Percentiles rank a stretch among this genome's conserved stretches.
Conservation (phyloP, 2,329 filamentous ascomycete species). For the Penicillium oxalicum region DNA sequence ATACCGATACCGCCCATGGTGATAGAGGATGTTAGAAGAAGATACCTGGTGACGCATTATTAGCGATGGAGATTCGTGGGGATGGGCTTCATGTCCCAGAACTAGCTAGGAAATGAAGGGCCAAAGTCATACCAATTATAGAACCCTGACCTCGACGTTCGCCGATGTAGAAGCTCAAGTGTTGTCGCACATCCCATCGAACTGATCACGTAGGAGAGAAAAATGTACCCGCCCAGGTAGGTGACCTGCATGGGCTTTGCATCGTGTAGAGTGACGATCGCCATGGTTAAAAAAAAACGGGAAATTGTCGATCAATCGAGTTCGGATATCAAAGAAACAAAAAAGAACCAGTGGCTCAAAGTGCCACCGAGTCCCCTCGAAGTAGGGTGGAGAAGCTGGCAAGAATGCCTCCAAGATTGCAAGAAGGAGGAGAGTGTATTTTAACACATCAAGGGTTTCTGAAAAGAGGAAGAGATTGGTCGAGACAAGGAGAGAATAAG, state of each 20-base stretch:
- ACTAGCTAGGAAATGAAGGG: background rate
- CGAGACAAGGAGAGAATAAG: no score
- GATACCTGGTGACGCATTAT: constrained; percentile 42
- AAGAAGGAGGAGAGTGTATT: background rate
- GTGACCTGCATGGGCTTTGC: constrained; percentile 14
- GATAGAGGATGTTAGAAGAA: constrained; percentile 59
- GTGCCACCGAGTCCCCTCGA: background rate
- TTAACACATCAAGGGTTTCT: background rate
- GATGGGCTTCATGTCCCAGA: background rate
- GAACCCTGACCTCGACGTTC: constrained; percentile 62
- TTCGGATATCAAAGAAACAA: no score
- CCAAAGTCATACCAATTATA: constrained; percentile 58
- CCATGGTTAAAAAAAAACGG: constrained; percentile 11
- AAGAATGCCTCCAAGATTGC: background rate
- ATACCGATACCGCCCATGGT: constrained; percentile 70
- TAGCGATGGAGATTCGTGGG: background rate
- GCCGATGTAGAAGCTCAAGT: constrained; percentile 71
- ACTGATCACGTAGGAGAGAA: constrained; percentile 64
- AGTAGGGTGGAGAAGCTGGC: background rate
- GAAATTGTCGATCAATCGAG: no score
- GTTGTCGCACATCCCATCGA: constrained; percentile 72
- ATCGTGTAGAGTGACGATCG: constrained; percentile 7
- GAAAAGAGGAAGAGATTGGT: no score
- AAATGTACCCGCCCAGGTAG: constrained; percentile 56
- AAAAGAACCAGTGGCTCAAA: no score